Evolutionary conservation across 495 filamentous ascomycete species (phyloP).

Genomic region (Arthonia radiata): DNA sequence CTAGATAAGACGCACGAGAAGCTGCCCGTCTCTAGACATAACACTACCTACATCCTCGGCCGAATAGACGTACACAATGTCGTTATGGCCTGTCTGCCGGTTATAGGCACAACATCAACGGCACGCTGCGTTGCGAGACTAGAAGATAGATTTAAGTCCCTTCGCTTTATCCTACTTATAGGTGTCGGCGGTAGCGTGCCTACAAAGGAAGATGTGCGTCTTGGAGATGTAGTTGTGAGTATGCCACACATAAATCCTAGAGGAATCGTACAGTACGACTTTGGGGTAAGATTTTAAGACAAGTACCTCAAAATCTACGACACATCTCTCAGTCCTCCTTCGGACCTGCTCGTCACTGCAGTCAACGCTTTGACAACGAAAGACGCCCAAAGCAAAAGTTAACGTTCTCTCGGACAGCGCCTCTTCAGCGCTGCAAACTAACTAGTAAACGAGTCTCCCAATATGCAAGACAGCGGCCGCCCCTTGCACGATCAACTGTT

Average conservation of each 20-base stretch:
- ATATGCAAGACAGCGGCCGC: constrained; percentile 3
- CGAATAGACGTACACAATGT: constrained; percentile 17
- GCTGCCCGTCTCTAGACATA: constrained; percentile 8
- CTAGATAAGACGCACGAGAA: constrained; percentile 21
- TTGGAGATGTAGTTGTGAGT: constrained; percentile 23
- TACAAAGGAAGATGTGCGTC: constrained; percentile 13
- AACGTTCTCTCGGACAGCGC: no score
- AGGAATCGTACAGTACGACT: constrained; percentile 20
- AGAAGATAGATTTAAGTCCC: constrained; percentile 16
- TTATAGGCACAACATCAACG: constrained; percentile 16
- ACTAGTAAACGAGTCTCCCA: constrained; percentile 1
- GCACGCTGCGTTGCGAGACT: constrained; percentile 14
- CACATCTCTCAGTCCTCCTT: constrained; percentile 14
- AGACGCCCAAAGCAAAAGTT: no score
- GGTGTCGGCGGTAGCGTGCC: constrained; percentile 16
- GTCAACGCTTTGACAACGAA: constrained; percentile 8
- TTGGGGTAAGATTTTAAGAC: constrained; percentile 15
- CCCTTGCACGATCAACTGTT: constrained; percentile 7
- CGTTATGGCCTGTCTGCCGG: constrained; percentile 20
- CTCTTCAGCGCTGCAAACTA: no score
- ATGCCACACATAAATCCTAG: constrained; percentile 9
- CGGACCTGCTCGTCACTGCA: constrained; percentile 10
- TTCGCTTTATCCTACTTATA: constrained; percentile 20
- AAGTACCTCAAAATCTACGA: constrained; percentile 12
- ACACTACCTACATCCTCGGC: constrained; percentile 15